Percentiles rank a stretch among this genome's conserved stretches.
phyloP scores from a whole-genome alignment of 202 grass and related monocot species.

The Digitaria exilis region DNA sequence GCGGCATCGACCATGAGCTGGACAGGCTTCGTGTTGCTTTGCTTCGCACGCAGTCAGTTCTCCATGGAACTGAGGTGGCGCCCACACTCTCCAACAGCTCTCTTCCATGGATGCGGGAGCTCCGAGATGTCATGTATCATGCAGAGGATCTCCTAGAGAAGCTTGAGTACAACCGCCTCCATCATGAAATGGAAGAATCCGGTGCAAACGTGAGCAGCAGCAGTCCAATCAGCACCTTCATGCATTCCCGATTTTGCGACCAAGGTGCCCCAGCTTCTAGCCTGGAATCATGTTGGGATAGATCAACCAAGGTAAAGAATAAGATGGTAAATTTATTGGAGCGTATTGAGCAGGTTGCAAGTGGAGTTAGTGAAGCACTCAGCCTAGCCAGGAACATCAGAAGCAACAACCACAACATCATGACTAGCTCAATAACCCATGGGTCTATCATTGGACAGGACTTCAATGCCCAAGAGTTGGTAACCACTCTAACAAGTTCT shows the following conservation, averaged over 20 bases:
- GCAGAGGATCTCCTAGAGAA: conserved; percentile 70
- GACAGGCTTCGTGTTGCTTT: conserved; percentile 50
- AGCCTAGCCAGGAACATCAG: conserved; percentile 24
- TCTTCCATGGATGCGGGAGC: conserved; percentile 38
- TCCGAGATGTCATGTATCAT: conserved; percentile 52
- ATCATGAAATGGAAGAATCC: conserved; percentile 54
- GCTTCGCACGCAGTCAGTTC: conserved; percentile 48
- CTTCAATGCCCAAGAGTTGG: conserved; percentile 13
- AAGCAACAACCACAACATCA: conserved; percentile 7
- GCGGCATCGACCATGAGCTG: conserved; percentile 50
- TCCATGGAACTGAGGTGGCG: conserved; percentile 39
- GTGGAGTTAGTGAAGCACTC: conserved; percentile 33
- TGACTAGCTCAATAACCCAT: conserved; percentile 37
- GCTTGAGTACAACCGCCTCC: conserved; percentile 54
- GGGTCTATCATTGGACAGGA: conserved; percentile 14
- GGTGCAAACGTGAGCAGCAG: conserved; percentile 23
- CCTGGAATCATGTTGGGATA: conserved; percentile 28
- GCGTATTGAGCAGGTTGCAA: conserved; percentile 40
- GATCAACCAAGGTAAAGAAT: conserved; percentile 23
- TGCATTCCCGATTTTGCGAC: conserved; percentile 30
- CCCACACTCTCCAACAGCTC: conserved; percentile 25
- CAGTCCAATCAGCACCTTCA: conserved; percentile 39
- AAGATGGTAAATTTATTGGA: conserved; percentile 24
- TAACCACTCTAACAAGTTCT: conserved; percentile 29
- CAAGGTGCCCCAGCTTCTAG: conserved; percentile 22